phyloP scores from a whole-genome alignment of 768 basidiomycete species.

The Lactarius evosmus region DNA sequence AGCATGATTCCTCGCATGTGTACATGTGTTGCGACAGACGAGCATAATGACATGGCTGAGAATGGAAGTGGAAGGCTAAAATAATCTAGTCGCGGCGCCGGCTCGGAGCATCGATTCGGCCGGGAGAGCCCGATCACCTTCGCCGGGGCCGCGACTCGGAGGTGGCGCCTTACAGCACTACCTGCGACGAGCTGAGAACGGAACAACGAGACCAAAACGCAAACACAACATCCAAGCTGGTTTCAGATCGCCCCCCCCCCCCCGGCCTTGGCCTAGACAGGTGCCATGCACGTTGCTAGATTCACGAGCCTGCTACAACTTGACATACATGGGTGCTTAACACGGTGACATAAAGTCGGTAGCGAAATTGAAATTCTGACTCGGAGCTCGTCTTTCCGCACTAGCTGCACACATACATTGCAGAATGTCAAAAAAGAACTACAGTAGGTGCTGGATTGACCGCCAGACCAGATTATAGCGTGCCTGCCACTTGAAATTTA shows the following conservation, averaged over 20 bases:
- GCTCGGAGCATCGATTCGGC: too few species aligned
- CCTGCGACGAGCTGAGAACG: background rate
- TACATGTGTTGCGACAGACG: background rate
- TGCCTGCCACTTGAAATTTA: background rate
- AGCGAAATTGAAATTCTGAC: background rate
- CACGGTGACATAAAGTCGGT: background rate
- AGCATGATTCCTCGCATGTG: background rate
- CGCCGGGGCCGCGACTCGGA: too few species aligned
- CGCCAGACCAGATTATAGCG: background rate
- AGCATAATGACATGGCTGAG: background rate
- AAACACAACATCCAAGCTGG: background rate
- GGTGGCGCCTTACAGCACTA: too few species aligned
- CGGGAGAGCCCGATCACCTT: too few species aligned
- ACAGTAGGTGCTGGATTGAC: background rate
- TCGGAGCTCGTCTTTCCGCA: background rate
- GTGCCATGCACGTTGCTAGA: background rate
- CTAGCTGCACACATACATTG: background rate
- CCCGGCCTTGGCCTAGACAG: background rate
- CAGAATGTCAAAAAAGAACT: background rate
- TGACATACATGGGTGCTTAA: background rate
- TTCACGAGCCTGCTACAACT: background rate
- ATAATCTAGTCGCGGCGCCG: too few species aligned
- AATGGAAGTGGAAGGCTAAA: too few species aligned
- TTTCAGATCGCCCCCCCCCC: background rate
- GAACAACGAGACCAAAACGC: background rate